Percentiles rank a stretch among this genome's conserved stretches.
Conservation (phyloP, 768 basidiomycete genomes). For the Mycena vitilis region DNA sequence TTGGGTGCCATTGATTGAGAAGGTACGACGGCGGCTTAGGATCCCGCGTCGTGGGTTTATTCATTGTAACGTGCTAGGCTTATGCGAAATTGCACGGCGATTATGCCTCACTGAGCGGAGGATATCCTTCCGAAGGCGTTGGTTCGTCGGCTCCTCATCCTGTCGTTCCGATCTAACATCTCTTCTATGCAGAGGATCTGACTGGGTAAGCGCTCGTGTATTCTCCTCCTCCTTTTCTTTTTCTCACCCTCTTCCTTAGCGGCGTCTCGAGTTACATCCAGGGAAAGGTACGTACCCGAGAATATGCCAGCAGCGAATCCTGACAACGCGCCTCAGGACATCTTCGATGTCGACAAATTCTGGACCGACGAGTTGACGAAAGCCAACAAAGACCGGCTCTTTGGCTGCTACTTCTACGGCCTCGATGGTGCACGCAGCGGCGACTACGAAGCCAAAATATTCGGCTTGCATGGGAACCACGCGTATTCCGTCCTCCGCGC, state of each 20-base stretch:
- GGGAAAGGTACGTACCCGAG: conserved; percentile 40
- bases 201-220: conserved; percentile 54
- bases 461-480: conserved; percentile 54
- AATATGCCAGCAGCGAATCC: background rate
- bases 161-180: background rate
- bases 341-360: conserved; percentile 45
- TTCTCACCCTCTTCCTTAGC: conserved; percentile 24
- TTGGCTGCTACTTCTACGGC: conserved; percentile 42
- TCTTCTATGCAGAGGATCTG: conserved; percentile 51
- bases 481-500: conserved; percentile 64
- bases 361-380: conserved; percentile 45
- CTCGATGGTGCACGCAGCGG: conserved; percentile 42
- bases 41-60: conserved; percentile 45
- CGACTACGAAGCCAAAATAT: conserved; percentile 36
- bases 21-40: conserved; percentile 55
- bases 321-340: conserved; percentile 38
- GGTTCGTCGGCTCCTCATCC: conserved; percentile 6
- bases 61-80: conserved; percentile 8
- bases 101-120: conserved; percentile 57
- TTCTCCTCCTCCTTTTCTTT: too few relatives aligned
- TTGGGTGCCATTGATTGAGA: conserved; percentile 68
- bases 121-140: conserved; percentile 59
- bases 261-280: conserved; percentile 43
- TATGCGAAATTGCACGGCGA: conserved; percentile 43
- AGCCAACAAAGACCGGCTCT: conserved; percentile 44